Conservation (phyloP, 106 monocot genomes). For the Triglochin maritima region DNA sequence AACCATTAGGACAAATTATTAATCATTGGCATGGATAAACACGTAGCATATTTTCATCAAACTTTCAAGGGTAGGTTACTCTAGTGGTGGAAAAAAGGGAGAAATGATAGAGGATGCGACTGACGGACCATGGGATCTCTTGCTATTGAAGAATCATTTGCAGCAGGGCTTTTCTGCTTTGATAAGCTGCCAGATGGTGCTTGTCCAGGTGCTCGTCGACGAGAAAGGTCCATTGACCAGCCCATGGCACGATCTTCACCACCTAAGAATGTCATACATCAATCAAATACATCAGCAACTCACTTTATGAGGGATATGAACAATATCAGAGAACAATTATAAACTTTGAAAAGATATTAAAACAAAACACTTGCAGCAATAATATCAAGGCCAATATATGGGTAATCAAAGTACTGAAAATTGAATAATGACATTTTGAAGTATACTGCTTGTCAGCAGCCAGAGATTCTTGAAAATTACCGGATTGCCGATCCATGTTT, state of each 20-base stretch:
- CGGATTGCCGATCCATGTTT: constrained; percentile 18
- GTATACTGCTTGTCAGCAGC: no score
- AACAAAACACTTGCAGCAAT: no score
- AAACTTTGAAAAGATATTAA: neutral
- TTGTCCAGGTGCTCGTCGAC: constrained; percentile 7
- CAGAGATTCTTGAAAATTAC: neutral
- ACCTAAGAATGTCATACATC: neutral
- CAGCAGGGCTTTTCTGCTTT: constrained; percentile 23
- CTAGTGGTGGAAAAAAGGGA: neutral
- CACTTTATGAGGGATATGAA: neutral
- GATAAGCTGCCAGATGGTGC: constrained; percentile 16
- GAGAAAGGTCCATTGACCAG: constrained; percentile 21
- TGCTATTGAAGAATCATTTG: constrained; percentile 9
- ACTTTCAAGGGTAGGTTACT: no score
- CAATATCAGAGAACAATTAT: neutral
- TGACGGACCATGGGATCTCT: constrained; percentile 20
- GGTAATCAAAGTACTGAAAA: no score
- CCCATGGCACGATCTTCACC: constrained; percentile 14
- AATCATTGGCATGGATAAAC: neutral
- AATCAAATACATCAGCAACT: neutral
- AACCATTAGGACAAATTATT: no score
- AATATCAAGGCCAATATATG: no score
- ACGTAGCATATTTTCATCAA: neutral
- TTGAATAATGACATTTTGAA: no score
- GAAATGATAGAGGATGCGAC: neutral